phyloP scores from a whole-genome alignment of 805 yeast species.

The Candida piceae region DNA sequence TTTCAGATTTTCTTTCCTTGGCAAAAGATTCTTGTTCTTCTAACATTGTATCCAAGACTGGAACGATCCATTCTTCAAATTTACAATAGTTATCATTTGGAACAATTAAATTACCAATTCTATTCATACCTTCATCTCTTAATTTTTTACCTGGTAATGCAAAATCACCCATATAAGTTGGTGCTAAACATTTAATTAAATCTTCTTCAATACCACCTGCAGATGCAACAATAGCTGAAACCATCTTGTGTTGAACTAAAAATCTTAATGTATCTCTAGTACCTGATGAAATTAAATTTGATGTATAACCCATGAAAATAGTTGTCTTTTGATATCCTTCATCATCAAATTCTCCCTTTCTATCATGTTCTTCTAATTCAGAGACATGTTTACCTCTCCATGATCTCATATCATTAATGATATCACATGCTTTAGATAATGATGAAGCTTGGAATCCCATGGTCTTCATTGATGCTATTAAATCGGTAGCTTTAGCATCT shows the following conservation, averaged over 20 bases:
- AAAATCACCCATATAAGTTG: constrained; percentile 93
- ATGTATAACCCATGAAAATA: constrained; percentile 92
- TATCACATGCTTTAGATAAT: constrained; percentile 83
- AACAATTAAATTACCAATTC: constrained; percentile 94
- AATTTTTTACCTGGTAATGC: constrained; percentile 71
- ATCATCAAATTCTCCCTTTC: constrained; percentile 73
- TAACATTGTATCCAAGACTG: constrained; percentile 79
- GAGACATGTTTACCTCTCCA: constrained; percentile 86
- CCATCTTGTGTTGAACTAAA: constrained; percentile 90
- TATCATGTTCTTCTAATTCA: constrained; percentile 62
- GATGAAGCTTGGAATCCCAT: constrained; percentile 98
- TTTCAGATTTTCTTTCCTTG: constrained; percentile 45
- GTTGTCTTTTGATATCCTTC: constrained; percentile 80
- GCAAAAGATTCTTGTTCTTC: constrained; percentile 80
- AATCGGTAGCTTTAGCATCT: constrained; percentile 73
- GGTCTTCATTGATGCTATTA: constrained; percentile 76
- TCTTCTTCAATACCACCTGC: constrained; percentile 99
- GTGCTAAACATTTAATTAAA: constrained; percentile 91
- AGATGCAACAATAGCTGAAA: constrained; percentile 90
- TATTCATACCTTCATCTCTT: constrained; percentile 93
- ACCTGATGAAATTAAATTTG: constrained; percentile 93
- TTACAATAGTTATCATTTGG: constrained; percentile 97
- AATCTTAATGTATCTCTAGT: constrained; percentile 84
- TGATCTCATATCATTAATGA: constrained; percentile 83
- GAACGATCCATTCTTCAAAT: constrained; percentile 98